These are phyloP conservation scores for Aspergillus neoniger DNA, from an alignment of 2,329 filamentous ascomycete genomes.

Conservation along the genomic window DNA sequence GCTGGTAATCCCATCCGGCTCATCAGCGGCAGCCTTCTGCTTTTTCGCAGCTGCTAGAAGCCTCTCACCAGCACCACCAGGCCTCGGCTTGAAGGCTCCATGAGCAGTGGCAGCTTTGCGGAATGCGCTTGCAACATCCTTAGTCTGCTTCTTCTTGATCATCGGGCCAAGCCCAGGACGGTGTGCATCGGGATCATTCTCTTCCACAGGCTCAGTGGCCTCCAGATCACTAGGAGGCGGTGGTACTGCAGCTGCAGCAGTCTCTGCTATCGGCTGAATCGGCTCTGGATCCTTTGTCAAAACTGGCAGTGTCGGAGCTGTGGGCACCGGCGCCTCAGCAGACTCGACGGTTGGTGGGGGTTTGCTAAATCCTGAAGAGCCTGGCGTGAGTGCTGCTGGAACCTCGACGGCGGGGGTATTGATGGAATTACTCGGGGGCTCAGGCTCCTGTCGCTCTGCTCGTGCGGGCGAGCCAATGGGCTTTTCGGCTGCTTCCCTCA, in stretches of 20 bases:
- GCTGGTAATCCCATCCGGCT: constrained; percentile 84
- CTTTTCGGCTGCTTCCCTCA: constrained; percentile 33
- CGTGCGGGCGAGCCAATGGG: constrained; percentile 39
- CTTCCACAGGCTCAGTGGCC: constrained; percentile 37
- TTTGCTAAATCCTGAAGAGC: constrained; percentile 19
- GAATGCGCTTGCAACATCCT: constrained; percentile 71
- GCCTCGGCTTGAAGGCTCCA: constrained; percentile 80
- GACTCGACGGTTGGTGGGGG: constrained; percentile 11
- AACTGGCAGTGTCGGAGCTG: neutral
- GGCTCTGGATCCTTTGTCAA: constrained; percentile 11
- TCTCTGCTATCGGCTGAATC: constrained; percentile 14
- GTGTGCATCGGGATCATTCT: constrained; percentile 52
- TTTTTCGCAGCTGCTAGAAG: constrained; percentile 60
- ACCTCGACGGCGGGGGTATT: constrained; percentile 22
- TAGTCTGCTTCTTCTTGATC: constrained; percentile 77
- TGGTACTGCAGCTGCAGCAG: constrained; percentile 11
- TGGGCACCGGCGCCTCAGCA: constrained; percentile 9
- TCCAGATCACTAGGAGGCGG: constrained; percentile 19
- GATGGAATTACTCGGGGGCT: constrained; percentile 23
- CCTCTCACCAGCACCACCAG: constrained; percentile 81
- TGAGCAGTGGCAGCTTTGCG: constrained; percentile 75
- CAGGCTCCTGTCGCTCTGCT: constrained; percentile 34
- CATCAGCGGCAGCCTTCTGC: constrained; percentile 61
- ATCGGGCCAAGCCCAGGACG: constrained; percentile 86
- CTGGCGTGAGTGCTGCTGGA: constrained; percentile 26